Percentiles rank a stretch among this genome's conserved stretches.
Evolutionary conservation across 116 monocot species (phyloP).

Genomic region (Trichopus zeylanicus): DNA sequence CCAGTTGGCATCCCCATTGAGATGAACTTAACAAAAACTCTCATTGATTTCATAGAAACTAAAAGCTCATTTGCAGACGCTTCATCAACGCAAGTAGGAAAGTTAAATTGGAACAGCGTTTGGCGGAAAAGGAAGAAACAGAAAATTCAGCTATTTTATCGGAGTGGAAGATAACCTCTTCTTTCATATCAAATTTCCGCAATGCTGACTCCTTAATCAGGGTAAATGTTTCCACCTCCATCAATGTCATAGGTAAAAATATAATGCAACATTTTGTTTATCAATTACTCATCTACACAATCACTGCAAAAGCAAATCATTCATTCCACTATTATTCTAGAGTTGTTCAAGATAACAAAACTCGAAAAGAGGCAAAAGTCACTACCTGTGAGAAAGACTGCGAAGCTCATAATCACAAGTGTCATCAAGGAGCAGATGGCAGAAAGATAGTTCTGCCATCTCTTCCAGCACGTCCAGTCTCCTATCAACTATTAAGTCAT

Average conservation of each 20-base stretch:
- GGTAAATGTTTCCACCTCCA: conserved; percentile 41
- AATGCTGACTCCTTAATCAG: conserved; percentile 70
- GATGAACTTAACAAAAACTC: too few species aligned
- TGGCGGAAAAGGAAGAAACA: neutral
- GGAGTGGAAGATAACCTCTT: conserved; percentile 52
- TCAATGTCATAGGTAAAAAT: conserved; percentile 45
- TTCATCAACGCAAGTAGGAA: neutral
- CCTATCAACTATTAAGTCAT: conserved; percentile 29
- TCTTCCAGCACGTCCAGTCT: conserved; percentile 98
- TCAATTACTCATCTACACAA: conserved; percentile 84
- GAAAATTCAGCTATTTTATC: neutral
- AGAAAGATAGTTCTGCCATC: conserved; percentile 75
- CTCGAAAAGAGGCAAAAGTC: conserved; percentile 5
- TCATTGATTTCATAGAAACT: too few species aligned
- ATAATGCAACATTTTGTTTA: conserved; percentile 63
- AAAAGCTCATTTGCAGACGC: neutral
- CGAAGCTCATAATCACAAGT: conserved; percentile 67
- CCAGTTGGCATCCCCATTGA: neutral
- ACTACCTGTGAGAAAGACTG: conserved; percentile 75
- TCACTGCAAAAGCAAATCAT: conserved; percentile 45
- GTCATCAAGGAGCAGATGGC: conserved; percentile 77
- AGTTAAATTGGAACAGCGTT: neutral
- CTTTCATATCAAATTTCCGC: conserved; percentile 87
- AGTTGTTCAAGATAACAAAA: neutral
- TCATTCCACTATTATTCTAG: neutral